Evolutionary conservation across 2,329 filamentous ascomycete species (phyloP), one percentile per base, ranked within the genome.

Genomic region (Neofusicoccum cordaticola): DNA sequence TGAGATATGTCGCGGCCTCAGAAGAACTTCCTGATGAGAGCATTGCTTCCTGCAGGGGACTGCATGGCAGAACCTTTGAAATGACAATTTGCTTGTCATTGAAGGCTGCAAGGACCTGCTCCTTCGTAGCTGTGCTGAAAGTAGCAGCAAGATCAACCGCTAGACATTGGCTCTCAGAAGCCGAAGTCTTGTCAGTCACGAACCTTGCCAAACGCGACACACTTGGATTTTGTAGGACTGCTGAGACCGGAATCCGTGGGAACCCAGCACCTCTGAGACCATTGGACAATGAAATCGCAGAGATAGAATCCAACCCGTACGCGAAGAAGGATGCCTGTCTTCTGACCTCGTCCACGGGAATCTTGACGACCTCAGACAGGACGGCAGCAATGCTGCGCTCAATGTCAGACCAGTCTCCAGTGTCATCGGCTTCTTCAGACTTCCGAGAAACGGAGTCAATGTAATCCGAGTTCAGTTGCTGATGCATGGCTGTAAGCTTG

Each of bases 41-140:
- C 92, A 97, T 97, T 0, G 89, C 90, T 78, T 96, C 90, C 74
- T 97, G 93, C 0, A 97, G 79, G 0, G 93, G 90, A 1, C 92
- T 96, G 72, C 93, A 97, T 0, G 93, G 93, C 4, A 93, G 78
- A 8, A 96, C 81, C 1, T 79, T 81, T 35, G 84, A 76, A 2
- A 90, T 79, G 0, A 69, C 50, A 4, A 75, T 73, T 0, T 74
- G 74, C 2, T 74, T 66, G 4, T 66, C 15, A 4, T 68, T 50
- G 63, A 84, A 79, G 0, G 17, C 11, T 5, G 48, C 19, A 12
- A 45, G 4, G 3, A 65, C 53, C 12, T 65, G 63, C 3, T 53
- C 50, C 17, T 27, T 48, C 15, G 56, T 62, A 17, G 27, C n/a
- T 6, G 11, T 7, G 34, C 47, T 66, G 63, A 74, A 72, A 9